Conservation (phyloP, 2,329 filamentous ascomycete species). For the Botrytis tulipae region DNA sequence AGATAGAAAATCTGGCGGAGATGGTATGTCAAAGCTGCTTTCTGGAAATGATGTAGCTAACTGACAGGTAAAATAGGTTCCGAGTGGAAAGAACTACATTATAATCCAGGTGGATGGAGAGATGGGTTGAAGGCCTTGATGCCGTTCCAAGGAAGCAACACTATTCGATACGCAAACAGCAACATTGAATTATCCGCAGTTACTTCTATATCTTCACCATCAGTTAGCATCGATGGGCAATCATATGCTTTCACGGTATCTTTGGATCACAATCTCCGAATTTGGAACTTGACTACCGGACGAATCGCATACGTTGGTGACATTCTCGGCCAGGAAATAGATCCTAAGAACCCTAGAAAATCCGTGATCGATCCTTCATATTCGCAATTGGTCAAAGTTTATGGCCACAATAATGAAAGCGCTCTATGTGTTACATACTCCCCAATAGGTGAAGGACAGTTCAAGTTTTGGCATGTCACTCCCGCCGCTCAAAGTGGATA, state of each 20-base stretch:
- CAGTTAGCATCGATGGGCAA: conserved; percentile 45
- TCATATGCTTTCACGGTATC: conserved; percentile 74
- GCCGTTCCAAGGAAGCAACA: conserved; percentile 63
- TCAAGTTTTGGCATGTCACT: conserved; percentile 86
- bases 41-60: background rate
- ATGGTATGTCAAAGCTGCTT: conserved; percentile 41
- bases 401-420: conserved; percentile 55
- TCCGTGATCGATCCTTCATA: conserved; percentile 79
- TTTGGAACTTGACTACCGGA: conserved; percentile 85
- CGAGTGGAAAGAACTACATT: conserved; percentile 69
- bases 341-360: conserved; percentile 67
- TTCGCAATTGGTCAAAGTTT: conserved; percentile 70
- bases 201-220: conserved; percentile 58
- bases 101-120: conserved; percentile 71
- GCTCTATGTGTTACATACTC: conserved; percentile 76
- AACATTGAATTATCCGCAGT: conserved; percentile 68
- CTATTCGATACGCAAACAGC: conserved; percentile 60
- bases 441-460: conserved; percentile 80
- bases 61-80: conserved; percentile 32
- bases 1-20: conserved; percentile 55
- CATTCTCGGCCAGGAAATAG: conserved; percentile 65
- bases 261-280: conserved; percentile 81
- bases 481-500: conserved; percentile 56
- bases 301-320: conserved; percentile 75
- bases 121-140: conserved; percentile 65